A percentile compares a stretch with the other conserved stretches of the same genome.
phyloP scores from a whole-genome alignment of 176 grass and related monocot genomes.

The Aegilops umbellulata region DNA sequence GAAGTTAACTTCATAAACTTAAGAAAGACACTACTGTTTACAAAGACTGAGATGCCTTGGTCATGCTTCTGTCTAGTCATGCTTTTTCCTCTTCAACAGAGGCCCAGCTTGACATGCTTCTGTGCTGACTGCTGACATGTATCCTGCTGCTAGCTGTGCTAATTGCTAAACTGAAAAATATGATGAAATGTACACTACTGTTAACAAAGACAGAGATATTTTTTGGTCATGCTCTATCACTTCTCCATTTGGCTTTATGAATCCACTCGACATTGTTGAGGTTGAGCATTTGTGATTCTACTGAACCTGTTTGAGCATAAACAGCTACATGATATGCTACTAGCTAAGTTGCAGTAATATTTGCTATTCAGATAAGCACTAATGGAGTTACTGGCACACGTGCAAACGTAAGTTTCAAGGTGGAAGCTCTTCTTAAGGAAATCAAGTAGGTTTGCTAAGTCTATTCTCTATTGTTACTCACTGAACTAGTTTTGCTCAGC shows the following conservation, averaged over 20 bases:
- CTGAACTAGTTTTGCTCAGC: background rate
- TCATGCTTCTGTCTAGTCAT: background rate
- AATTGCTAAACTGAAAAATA: constrained; percentile 14
- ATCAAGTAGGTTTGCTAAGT: constrained; percentile 72
- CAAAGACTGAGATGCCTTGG: too few species aligned
- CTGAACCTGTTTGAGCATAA: background rate
- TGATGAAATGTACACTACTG: background rate
- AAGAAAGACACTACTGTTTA: background rate
- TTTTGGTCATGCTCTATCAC: background rate
- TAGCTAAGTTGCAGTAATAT: constrained; percentile 16
- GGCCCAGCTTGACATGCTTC: background rate
- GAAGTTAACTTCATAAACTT: background rate
- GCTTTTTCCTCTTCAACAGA: background rate
- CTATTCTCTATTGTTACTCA: background rate
- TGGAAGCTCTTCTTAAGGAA: constrained; percentile 85
- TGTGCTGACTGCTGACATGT: background rate
- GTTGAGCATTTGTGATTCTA: background rate
- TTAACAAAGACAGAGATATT: background rate
- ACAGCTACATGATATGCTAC: background rate
- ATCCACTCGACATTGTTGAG: background rate
- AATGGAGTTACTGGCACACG: constrained; percentile 90
- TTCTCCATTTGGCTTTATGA: background rate
- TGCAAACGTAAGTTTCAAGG: constrained; percentile 58
- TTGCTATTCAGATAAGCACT: constrained; percentile 65
- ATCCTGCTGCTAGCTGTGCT: background rate